Evolutionary conservation across 106 monocot species (phyloP), one percentile per base, ranked within the genome.

Genomic region (Dendrobium huoshanense): DNA sequence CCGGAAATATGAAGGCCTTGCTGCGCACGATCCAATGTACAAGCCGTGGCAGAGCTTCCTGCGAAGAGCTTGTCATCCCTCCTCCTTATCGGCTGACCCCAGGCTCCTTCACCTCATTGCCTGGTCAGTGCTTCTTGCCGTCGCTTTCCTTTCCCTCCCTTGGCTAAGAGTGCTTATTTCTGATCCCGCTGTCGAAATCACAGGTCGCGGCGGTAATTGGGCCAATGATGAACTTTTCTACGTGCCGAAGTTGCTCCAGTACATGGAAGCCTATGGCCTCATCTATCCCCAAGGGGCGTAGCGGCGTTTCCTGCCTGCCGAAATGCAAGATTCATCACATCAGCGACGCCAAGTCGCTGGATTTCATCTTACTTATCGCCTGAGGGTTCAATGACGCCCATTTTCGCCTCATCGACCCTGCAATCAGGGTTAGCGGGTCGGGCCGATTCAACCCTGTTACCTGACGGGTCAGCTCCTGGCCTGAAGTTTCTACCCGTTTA

Each of bases 71-170:
- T 18, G 85, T 81, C 80, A 87, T 89, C 86, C 43, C 59, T 65
- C 90, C 31, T 65, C 92, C 31, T 31, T 31, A 31, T 31, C 31
- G 1, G 31, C 95, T 2, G 79, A 87, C 29, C 80, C 75, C 22
- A 77, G 82, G 20, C 44, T 87, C 4, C 58, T 92, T 33, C 85
- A 78, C 33, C 70, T 90, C 10, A 73, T 88, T 31, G 85, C 92
- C 75, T 24, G 90, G 25, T 90, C 95, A 16, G 82, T 90, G 44
- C 86, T 95, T 75, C 75, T 93, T n/a, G 68, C 84, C n/a, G 73
- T 81, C 49, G 59, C 75, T 41, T 19, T 92, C 29, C 33, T 90
- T 74, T 79, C 84, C 72, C 82, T 89, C 27, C 84, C 87, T 6
- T 84, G 85, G 87, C 84, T 88, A 67, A 75, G 70, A 41, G 55